phyloP scores from a whole-genome alignment of 495 filamentous ascomycete species.

The Rhypophila decipiens region DNA sequence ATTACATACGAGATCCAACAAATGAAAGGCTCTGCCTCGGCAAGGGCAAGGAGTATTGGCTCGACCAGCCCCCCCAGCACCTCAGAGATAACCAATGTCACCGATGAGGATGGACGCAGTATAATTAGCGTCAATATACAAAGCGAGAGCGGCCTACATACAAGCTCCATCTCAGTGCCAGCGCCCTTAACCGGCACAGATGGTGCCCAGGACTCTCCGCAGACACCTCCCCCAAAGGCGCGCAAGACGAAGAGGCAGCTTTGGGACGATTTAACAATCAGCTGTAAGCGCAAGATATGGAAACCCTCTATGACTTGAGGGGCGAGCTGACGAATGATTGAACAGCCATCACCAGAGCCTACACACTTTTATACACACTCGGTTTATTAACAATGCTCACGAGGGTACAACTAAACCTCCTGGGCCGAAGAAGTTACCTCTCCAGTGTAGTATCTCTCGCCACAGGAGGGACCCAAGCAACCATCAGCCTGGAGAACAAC shows the following conservation, averaged over 20 bases:
- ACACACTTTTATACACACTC: conserved; percentile 87
- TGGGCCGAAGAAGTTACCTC: conserved; percentile 90
- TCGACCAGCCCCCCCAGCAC: conserved; percentile 61
- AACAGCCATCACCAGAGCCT: conserved; percentile 81
- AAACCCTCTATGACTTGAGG: too few relatives aligned
- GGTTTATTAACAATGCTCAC: conserved; percentile 87
- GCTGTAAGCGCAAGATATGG: conserved; percentile 68
- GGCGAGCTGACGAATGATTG: too few relatives aligned
- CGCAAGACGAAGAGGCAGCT: conserved; percentile 84
- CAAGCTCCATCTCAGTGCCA: conserved; percentile 62
- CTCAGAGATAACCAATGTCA: conserved; percentile 39
- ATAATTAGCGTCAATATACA: conserved; percentile 57
- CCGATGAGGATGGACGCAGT: conserved; percentile 76
- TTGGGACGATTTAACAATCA: conserved; percentile 97
- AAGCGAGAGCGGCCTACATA: conserved; percentile 74
- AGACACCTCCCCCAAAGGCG: conserved; percentile 32
- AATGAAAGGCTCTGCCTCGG: conserved; percentile 69
- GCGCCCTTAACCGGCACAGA: conserved; percentile 26
- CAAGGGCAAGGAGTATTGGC: conserved; percentile 61
- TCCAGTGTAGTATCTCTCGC: conserved; percentile 89
- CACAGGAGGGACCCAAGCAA: conserved; percentile 51
- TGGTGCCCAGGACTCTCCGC: conserved; percentile 29
- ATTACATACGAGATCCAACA: conserved; percentile 87
- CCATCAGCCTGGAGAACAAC: conserved; percentile 81
- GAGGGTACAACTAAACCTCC: conserved; percentile 92